Percentiles rank a stretch among this genome's conserved stretches.
These are phyloP conservation scores for Populus hybrid DNA, from an alignment of 441 rosid genomes.

Conservation along the genomic window DNA sequence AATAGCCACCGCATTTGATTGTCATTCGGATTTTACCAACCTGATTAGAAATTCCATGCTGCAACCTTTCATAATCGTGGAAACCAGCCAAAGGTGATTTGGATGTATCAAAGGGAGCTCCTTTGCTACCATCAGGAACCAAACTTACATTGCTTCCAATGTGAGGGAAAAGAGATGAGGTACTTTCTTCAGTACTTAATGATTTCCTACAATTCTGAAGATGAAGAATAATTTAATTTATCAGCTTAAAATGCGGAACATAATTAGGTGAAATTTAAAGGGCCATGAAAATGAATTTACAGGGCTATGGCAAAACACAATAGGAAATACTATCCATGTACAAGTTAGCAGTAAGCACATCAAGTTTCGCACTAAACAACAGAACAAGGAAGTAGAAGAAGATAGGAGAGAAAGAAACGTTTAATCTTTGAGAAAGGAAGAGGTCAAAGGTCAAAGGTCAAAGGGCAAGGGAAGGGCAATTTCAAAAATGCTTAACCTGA, in stretches of 20 bases:
- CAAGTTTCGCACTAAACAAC: not conserved
- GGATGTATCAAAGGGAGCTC: slow-evolving; percentile 47
- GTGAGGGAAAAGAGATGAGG: slow-evolving; percentile 27
- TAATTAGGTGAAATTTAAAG: not conserved
- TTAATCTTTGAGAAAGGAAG: too few relatives aligned
- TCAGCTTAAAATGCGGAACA: not conserved
- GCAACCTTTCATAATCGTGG: slow-evolving; percentile 69
- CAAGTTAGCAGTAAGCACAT: not conserved
- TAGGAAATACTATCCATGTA: not conserved
- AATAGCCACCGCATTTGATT: not conserved
- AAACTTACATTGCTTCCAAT: slow-evolving; percentile 53
- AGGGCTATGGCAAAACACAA: not conserved
- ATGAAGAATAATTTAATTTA: slow-evolving; percentile 15
- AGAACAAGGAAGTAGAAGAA: not conserved
- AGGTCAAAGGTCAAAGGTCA: not conserved
- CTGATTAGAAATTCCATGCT: slow-evolving; percentile 52
- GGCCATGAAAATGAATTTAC: not conserved
- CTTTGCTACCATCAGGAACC: slow-evolving; percentile 39
- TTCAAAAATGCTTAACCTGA: not conserved
- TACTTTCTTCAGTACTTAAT: slow-evolving; percentile 32
- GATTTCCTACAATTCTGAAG: slow-evolving; percentile 59
- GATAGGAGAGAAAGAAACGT: not conserved
- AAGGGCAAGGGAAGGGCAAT: not conserved
- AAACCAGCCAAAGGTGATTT: slow-evolving; percentile 75
- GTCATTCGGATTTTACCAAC: slow-evolving; percentile 32